Base-by-base conservation (phyloP, 2,329 filamentous ascomycete genomes). In the Exophiala bonariae region DNA sequence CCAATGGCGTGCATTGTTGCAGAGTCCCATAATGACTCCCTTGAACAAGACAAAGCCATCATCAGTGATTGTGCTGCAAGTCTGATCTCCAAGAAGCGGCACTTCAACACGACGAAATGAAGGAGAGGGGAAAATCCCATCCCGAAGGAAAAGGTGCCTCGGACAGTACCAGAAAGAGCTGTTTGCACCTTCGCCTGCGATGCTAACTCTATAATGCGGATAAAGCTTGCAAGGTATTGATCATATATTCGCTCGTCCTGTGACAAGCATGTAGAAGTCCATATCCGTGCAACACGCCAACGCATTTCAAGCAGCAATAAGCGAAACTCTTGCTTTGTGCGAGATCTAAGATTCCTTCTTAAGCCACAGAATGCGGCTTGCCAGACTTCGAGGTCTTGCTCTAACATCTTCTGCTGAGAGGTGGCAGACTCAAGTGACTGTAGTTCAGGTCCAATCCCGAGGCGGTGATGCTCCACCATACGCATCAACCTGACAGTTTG, bases 91-190 rank as follows among this genome's bases (percentile, higher is more conserved):
- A 41, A 23, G 18, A n/a, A 16, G n/a, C 38, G 23, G 38, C 38
- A 41, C 18, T 41, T 41, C 20, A 41, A 18, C 6, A 28, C 38
- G 16, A 30, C 38, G 30, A 41, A 41, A 28, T 41, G 30, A 9
- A 41, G 38, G 11, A 41, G 38, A 41, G 38, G 38, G 16, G 38
- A 28, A 17, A 41, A 41, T 7, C 38, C 38, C 38, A 41, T 41
- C 20, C 18, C 23, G 23, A 26, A 41, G 26, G 30, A 28, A 28
- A 41, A 41, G 6, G n/a, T 28, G 16, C 22, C 22, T 17, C 38
- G 38, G 18, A 14, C 22, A 16, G 5, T 28, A 16, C 17, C n/a
- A 13, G n/a, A 3, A 9, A 11, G 38, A 16, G 20, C 18, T 41
- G 20, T 30, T 41, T 11, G 23, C 38, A 30, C 16, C 22, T 18